These are phyloP conservation scores for Lactifluus volemus DNA, from an alignment of 768 basidiomycete species.

Conservation along the genomic window DNA sequence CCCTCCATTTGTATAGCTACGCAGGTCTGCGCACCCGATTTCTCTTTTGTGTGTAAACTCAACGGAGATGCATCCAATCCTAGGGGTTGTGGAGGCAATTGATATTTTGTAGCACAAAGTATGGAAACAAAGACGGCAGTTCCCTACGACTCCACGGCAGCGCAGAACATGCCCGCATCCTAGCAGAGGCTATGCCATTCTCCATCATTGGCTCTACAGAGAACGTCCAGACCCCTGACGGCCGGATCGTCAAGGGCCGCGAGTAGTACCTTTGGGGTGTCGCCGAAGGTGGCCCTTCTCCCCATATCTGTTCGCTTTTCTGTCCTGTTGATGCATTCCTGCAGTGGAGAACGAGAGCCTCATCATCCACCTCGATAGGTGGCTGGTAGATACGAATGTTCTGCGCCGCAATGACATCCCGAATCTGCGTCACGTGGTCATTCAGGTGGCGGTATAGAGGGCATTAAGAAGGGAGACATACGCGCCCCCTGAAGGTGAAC, in stretches of 20 bases:
- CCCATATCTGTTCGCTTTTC: background rate
- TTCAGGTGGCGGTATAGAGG: slow-evolving; percentile 4
- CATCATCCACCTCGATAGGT: slow-evolving; percentile 82
- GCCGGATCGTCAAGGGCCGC: slow-evolving; percentile 90
- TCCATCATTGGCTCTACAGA: slow-evolving; percentile 97
- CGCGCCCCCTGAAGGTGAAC: slow-evolving; percentile 84
- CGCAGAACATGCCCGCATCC: slow-evolving; percentile 80
- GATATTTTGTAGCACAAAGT: too few species aligned
- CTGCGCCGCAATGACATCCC: slow-evolving; percentile 84
- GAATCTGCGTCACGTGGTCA: slow-evolving; percentile 42
- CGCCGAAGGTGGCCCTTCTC: slow-evolving; percentile 69
- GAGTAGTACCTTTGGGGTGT: slow-evolving; percentile 99
- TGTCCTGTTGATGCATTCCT: background rate
- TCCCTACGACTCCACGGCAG: slow-evolving; percentile 24
- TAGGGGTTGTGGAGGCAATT: too few species aligned
- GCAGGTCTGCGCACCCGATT: too few species aligned
- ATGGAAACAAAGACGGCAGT: too few species aligned
- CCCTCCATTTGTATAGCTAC: too few species aligned
- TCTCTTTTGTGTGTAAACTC: too few species aligned
- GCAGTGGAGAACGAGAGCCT: slow-evolving; percentile 93
- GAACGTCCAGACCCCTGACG: slow-evolving; percentile 87
- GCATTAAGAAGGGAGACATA: slow-evolving; percentile 32
- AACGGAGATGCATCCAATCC: too few species aligned
- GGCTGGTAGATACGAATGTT: slow-evolving; percentile 94
- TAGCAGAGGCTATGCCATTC: slow-evolving; percentile 92